Percentiles rank a stretch among this genome's conserved stretches.
Evolutionary conservation across 345 rosid genomes (phyloP).

Genomic region (Cardamine occulta): DNA sequence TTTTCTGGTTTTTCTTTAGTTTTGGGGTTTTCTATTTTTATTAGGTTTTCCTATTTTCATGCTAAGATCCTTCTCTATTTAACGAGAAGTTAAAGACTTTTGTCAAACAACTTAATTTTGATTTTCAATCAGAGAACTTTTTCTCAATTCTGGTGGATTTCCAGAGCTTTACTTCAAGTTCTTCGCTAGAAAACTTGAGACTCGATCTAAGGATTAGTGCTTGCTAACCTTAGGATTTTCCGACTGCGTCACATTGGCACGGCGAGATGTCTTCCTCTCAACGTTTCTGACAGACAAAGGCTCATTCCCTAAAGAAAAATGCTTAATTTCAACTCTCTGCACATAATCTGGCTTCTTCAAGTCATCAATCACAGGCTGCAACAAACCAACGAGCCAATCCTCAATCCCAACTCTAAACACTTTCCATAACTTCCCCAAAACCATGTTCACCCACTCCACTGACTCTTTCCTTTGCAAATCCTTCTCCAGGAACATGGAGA

Average conservation of each 20-base stretch:
- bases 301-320: slow-evolving; percentile 86
- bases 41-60: too few relatives aligned
- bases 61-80: too few relatives aligned
- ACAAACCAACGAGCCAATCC: slow-evolving; percentile 72
- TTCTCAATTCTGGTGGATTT: too few relatives aligned
- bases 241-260: slow-evolving; percentile 45
- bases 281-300: slow-evolving; percentile 90
- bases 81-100: too few relatives aligned
- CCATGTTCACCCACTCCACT: slow-evolving; percentile 97
- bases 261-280: slow-evolving; percentile 86
- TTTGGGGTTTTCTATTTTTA: too few relatives aligned
- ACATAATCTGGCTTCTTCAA: slow-evolving; percentile 90
- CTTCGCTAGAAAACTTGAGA: too few relatives aligned
- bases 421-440: slow-evolving; percentile 87
- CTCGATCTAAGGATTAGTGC: too few relatives aligned
- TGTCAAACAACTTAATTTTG: too few relatives aligned
- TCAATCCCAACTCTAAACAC: slow-evolving; percentile 79
- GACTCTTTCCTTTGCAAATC: slow-evolving; percentile 95
- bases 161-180: too few relatives aligned
- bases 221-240: too few relatives aligned
- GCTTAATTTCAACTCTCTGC: slow-evolving; percentile 82
- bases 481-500: slow-evolving; percentile 77
- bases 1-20: too few relatives aligned
- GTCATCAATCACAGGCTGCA: slow-evolving; percentile 89
- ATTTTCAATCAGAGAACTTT: too few relatives aligned